Base-by-base conservation (phyloP, 129 eudicot genomes). In the Pseudognaphalium luteoalbum region DNA sequence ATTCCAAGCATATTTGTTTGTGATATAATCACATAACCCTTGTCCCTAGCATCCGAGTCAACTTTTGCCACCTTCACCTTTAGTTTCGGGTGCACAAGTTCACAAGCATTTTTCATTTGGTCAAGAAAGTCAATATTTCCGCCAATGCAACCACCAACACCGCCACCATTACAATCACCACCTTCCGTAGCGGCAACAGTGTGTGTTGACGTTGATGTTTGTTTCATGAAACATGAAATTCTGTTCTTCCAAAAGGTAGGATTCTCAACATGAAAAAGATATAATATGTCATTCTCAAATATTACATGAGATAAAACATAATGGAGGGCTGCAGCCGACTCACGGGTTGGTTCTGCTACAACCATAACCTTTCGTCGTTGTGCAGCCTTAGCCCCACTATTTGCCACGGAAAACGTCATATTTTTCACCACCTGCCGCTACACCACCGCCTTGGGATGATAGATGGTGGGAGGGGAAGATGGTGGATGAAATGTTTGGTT, bases 311-410 rank as follows among this genome's bases (percentile, higher is more conserved):
- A 83, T 70, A 91, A 84, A 34, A 92, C 85, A 25, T 91, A 91
- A 76, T 85, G 65, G 2, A 91, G 87, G 4, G 95, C 95, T 5
- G 81, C 73, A 3, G 90, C 88, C 3, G 92, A 81, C 41, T 88
- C 97, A 34, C 89, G 92, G 21, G 84, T 85, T 69, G 90, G 87
- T 66, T 91, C 95, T 16, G 86, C 97, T 10, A 91, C 88, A 80
- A 91, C 88, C 95, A 91, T 91, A 35, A 91, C 83, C 67, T 76
- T 85, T 8, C 88, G 86, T 50, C 80, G 44, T 32, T 70, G 62
- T 35, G 81, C 20, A 28, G 75, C 16, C 62, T 63, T 76, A 17
- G 79, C 79, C 63, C 66, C 72, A 5, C 82, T 84, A 44, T 78
- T 74, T 79, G 34, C 83, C 81, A 79, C 65, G 71, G 83, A 65